Base-by-base conservation (phyloP, 2,329 filamentous ascomycete species). In the Parastagonospora avenae region DNA sequence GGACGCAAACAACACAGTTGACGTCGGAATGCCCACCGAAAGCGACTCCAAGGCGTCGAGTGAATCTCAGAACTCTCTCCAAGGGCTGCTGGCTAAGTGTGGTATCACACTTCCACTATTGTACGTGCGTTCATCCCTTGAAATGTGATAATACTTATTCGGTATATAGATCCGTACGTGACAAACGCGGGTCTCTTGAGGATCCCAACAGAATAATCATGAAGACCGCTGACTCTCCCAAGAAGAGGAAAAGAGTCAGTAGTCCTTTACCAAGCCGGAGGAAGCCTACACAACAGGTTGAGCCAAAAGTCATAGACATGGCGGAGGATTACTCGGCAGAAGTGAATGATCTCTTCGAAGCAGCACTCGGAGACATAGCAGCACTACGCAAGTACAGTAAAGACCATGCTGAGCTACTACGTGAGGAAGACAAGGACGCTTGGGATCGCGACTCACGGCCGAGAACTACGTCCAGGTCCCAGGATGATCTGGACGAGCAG, bases 371-470 rank as follows among this genome's bases (percentile, higher is more conserved):
- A 24, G 36, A 46, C 15, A 37, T 8, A 4, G 29, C 41, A 5
- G 32, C 15, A 8, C 29, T 54, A 4, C 37, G 55, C 4, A 15
- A 6, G 0, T 76, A 76, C 46, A 38, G 45, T 7, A 41, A 52
- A 8, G 12, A 51, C 3, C 67, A 70, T 32, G 29, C 51, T 24
- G 35, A 62, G 8, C 60, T 78, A 0, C 27, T 78, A 2, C 37
- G 53, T 12, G 40, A 40, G 2, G 76, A 78, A 53, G 50, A 62
- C 3, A 39, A 62, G 0, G 19, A 53, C 27, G 62, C 69, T 8
- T 79, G 77, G 76, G 71, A 78, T 57, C 59, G 55, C 27, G 46
- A 53, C 8, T 74, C 68, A 14, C 68, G 48, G 30, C 55, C 55
- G 4, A 54, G 32, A 11, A 15, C 38, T 5, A 50, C 14, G 3